Evolutionary conservation across 2,329 filamentous ascomycete genomes (phyloP), one percentile per base, ranked within the genome.

Genomic region (Aspergillus aculeatus): DNA sequence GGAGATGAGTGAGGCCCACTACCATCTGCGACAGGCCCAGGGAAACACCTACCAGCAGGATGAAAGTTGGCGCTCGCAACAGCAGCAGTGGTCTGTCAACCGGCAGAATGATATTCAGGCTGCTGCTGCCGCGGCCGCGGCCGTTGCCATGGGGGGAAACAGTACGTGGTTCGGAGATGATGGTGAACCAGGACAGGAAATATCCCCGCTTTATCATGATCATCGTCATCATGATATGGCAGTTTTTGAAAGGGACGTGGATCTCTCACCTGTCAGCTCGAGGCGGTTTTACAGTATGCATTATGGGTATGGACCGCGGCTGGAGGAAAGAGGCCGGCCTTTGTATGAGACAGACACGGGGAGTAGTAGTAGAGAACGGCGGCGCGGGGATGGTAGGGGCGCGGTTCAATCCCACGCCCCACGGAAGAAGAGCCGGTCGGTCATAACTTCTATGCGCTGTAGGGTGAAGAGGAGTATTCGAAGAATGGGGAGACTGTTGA

Each of bases 401-500:
- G 47, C n/a, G 24, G 41, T 19, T 51, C 44, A 29, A 50, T 12
- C 32, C 1, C 12, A 16, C 2, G 47, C 32, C 11, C 49, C 29
- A 58, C 51, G 54, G 10, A 59, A 62, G 51, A 65, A 52, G 14
- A 31, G 41, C 32, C 54, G 62, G n/a, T 62, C 66, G 1, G 38
- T 68, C 2, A 54, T 68, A 3, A 63, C 50, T 5, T 61, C 44
- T 5, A 54, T 68, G 58, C 62, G 62, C 4, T 54, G 54, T 38
- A 58, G 57, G 11, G 48, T 68, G 7, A 57, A 59, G 50, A 65
- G 54, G 32, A 68, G 59, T 24, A 38, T 68, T 14, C 62, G 60
- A n/a, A 60, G 51, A 12, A 48, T 68, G 41, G 67, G 63, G 48
- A 64, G 51, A 47, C 52, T 62, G 12, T 62, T 69, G 32, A 66